Evolutionary conservation across 2,329 filamentous ascomycete species (phyloP).

Genomic region (Botryotinia convoluta): DNA sequence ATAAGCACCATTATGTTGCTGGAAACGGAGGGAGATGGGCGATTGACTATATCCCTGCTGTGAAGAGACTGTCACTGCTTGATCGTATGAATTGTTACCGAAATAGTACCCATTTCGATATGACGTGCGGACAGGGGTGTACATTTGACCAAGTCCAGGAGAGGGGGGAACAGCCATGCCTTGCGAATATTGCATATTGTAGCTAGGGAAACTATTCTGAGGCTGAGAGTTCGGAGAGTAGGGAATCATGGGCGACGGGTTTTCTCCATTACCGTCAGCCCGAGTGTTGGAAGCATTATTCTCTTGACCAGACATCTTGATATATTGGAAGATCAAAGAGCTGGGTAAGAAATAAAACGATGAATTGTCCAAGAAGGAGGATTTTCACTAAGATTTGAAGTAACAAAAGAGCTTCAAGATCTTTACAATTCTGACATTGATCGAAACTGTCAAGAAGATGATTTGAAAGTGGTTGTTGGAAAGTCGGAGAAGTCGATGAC

Average conservation of each 20-base stretch:
- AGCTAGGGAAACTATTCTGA: accelerated
- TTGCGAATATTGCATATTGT: neutral
- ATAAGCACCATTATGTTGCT: neutral
- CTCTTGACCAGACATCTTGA: neutral
- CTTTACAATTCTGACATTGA: neutral
- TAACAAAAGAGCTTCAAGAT: neutral
- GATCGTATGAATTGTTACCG: neutral
- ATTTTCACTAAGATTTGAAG: no score
- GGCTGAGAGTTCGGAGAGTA: no score
- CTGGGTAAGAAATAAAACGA: accelerated
- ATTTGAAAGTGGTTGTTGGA: neutral
- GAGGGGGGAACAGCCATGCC: neutral
- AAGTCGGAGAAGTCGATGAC: neutral
- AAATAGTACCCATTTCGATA: neutral
- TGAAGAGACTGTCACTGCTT: accelerated
- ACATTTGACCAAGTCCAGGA: neutral
- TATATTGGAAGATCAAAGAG: accelerated
- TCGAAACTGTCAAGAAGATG: neutral
- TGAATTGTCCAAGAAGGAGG: no score
- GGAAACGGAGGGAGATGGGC: accelerated
- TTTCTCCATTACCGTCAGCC: no score
- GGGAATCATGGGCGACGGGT: no score
- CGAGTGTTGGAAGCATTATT: accelerated
- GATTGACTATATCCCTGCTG: no score
- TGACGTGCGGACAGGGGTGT: neutral